Base-by-base conservation (phyloP, 371 early-diverging fungal species). In the Mucor saturninus region DNA sequence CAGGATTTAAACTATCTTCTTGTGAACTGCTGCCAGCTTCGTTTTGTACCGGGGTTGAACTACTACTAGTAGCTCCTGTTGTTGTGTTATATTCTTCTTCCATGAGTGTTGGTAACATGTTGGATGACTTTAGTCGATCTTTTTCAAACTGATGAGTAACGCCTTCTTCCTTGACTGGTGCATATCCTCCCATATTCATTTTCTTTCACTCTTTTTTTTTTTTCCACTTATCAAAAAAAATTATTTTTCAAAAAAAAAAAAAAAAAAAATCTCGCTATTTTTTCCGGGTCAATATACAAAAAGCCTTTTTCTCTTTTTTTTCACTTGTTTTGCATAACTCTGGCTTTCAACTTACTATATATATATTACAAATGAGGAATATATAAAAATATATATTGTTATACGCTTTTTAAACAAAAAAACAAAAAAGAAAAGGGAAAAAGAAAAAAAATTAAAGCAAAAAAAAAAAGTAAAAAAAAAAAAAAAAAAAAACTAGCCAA, bases 121-220 rank as follows among this genome's bases (percentile, higher is more conserved):
- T 64, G 31, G 67, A 56, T 5, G 52, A 35, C 55, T 40, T 56
- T 11, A 56, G 37, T 31, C 62, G 61, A 38, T 61, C 56, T 51
- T 61, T 61, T 32, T 45, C 31, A 42, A 64, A 69, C 56, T 56
- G 61, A 50, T 26, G 57, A 28, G 35, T 40, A 32, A 56, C 29
- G 10, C 45, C 60, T 26, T 64, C 69, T 56, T 64, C 61, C 21
- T 55, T 56, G 14, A 52, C 39, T 40, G 68, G 55, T 48, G 53
- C 50, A 60, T 56, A 68, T 28, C 57, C 64, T 68, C 64, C 30
- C 60, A 68, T 68, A 60, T 68, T 57, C 69, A 68, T 68, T 13
- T 4, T 67, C 5, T 21, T 26, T 46, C 2, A 42, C 4, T 56
- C 21, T 53, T 40, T 53, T 45, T 49, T 58, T 53, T 52, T 40